Evolutionary conservation across 371 early-diverging fungal species (phyloP), one percentile per base, ranked within the genome.

Genomic region (Mortierella sp.): DNA sequence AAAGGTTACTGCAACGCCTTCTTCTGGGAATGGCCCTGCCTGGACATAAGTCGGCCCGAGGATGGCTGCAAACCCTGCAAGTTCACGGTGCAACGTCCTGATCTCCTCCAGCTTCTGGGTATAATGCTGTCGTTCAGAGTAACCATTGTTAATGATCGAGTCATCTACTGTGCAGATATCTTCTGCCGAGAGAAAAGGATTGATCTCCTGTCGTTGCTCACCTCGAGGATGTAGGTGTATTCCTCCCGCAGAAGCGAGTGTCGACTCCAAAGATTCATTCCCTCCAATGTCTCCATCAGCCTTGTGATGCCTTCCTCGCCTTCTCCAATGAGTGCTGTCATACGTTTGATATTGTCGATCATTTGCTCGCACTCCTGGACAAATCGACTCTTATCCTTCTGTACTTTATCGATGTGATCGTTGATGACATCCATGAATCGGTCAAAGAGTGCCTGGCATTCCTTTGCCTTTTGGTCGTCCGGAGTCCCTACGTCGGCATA

Each of bases 291-390:
- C n/a, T 69, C 58, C 22, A 54, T 39, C 39, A 76, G 50, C 31
- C 51, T 57, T 13, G 40, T 16, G 14, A 65, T 21, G 0, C 59
- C 66, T 10, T 76, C 66, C 4, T 65, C 70, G 37, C 57, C 59
- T 29, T 76, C 70, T 2, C 77, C 77, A 14, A 69, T 39, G 2
- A 68, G 62, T 31, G 37, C 19, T 10, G 62, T 61, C 66, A 76
- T 54, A 7, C 82, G 71, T 46, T 82, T 81, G 28, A 85, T 83
- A 60, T 85, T 84, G 22, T 84, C 81, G 52, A 88, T 54, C 31
- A 82, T 82, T 29, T 71, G 80, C 57, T 91, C 91, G 2, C 88
- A 88, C 43, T 86, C 85, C 37, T 88, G 86, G 21, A 84, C 83
- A 7, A 92, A 56, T 10, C 89, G 88, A 39, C 80, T 80, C 58